Evolutionary conservation across 208 protist species (phyloP).

Genomic region (Trypanosomatidae sp.): DNA sequence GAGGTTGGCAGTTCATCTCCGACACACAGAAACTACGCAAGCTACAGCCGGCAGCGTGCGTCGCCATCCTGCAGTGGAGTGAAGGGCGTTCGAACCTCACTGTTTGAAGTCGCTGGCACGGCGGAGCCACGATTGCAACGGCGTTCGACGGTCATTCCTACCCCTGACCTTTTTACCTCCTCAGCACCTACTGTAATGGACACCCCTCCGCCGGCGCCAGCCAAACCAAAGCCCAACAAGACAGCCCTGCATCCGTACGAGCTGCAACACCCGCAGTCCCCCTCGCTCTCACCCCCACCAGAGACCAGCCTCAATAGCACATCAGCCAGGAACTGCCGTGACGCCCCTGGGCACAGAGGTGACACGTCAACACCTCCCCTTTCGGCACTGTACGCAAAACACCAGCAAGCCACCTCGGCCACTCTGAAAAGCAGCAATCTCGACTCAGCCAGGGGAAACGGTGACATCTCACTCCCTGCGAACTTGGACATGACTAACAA

Average conservation of each 20-base stretch:
- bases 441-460: conserved; percentile 16
- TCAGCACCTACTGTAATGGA: not conserved
- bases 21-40: not conserved
- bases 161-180: not conserved
- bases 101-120: not conserved
- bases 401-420: not conserved
- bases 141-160: not conserved
- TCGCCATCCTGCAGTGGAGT: not conserved
- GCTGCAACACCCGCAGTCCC: not conserved
- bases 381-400: conserved; percentile 6
- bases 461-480: not conserved
- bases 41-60: not conserved
- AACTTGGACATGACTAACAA: not conserved
- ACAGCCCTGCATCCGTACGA: conserved; percentile 1
- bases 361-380: not conserved
- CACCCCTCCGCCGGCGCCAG: not conserved
- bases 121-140: not conserved
- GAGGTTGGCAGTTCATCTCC: not conserved
- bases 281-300: not conserved
- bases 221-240: not conserved
- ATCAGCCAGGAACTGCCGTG: not conserved
- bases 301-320: not conserved
- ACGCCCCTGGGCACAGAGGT: not conserved
- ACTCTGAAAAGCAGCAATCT: conserved; percentile 13
- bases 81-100: not conserved